phyloP scores from a whole-genome alignment of 2,329 filamentous ascomycete species.

The Hymenoscyphus fraxineus region DNA sequence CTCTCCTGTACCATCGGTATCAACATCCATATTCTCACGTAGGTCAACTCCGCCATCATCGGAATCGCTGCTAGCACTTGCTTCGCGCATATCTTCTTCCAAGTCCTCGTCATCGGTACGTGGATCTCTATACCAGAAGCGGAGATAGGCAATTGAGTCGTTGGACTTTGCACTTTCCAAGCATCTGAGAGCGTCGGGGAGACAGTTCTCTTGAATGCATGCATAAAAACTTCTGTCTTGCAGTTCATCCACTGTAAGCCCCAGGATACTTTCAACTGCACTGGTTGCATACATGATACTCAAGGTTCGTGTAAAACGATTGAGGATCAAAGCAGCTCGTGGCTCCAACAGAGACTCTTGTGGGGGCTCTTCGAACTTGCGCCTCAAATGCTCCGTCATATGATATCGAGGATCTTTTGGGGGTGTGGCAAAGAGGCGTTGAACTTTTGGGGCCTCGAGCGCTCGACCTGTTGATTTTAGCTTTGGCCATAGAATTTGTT shows the following conservation, averaged over 20 bases:
- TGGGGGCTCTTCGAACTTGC: constrained; percentile 67
- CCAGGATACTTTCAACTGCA: constrained; percentile 71
- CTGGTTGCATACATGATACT: constrained; percentile 85
- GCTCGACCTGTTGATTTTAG: constrained; percentile 57
- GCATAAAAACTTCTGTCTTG: constrained; percentile 81
- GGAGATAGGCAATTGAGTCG: constrained; percentile 84
- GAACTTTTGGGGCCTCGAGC: constrained; percentile 71
- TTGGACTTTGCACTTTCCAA: constrained; percentile 85
- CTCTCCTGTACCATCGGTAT: constrained; percentile 18
- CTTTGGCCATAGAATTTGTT: not conserved
- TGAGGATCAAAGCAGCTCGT: constrained; percentile 78
- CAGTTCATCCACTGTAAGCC: constrained; percentile 65
- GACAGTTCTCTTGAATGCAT: constrained; percentile 74
- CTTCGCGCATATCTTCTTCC: constrained; percentile 41
- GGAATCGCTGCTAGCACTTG: constrained; percentile 39
- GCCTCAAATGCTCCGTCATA: constrained; percentile 81
- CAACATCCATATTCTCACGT: constrained; percentile 38
- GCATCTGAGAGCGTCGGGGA: constrained; percentile 72
- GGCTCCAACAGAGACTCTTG: constrained; percentile 67
- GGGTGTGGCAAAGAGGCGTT: constrained; percentile 76
- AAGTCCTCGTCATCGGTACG: constrained; percentile 52
- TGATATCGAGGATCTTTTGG: constrained; percentile 81
- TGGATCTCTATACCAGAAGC: constrained; percentile 80
- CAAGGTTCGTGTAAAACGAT: constrained; percentile 77
- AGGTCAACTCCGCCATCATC: constrained; percentile 45